These are phyloP conservation scores for Pseudonitzschia multiseries DNA, from an alignment of 108 stramenopile species.

Conservation along the genomic window DNA sequence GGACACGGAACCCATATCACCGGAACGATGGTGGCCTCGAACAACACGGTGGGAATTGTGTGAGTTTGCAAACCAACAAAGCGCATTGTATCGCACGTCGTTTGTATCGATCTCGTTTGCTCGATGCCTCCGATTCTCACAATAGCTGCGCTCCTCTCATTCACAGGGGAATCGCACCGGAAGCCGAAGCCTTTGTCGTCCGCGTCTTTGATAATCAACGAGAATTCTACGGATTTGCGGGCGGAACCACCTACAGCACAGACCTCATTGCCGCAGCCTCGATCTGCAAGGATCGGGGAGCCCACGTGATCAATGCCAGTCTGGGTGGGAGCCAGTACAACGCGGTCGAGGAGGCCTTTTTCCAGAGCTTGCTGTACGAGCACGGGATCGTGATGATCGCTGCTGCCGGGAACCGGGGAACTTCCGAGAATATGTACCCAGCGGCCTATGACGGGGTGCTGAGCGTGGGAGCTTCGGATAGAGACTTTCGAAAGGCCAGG, in stretches of 20 bases:
- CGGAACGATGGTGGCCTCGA: slow-evolving; percentile 57
- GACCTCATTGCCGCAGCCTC: slow-evolving; percentile 45
- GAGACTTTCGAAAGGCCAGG: slow-evolving; percentile 21
- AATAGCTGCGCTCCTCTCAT: too few relatives aligned
- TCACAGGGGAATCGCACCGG: slow-evolving; percentile 33
- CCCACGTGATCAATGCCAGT: slow-evolving; percentile 51
- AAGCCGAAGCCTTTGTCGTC: slow-evolving; percentile 40
- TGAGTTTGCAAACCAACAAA: neutral
- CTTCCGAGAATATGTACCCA: slow-evolving; percentile 38
- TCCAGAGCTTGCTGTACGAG: slow-evolving; percentile 33
- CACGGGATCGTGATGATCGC: slow-evolving; percentile 52
- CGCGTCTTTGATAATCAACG: slow-evolving; percentile 44
- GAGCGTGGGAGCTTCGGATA: slow-evolving; percentile 48
- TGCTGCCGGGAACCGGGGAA: slow-evolving; percentile 60
- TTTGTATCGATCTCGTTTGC: neutral
- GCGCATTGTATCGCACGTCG: neutral
- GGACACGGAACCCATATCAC: slow-evolving; percentile 68
- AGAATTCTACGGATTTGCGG: slow-evolving; percentile 27
- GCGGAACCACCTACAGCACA: slow-evolving; percentile 17
- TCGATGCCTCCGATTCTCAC: neutral
- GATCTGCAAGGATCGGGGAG: slow-evolving; percentile 44
- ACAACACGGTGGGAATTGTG: slow-evolving; percentile 21
- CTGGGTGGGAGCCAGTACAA: slow-evolving; percentile 39
- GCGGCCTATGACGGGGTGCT: slow-evolving; percentile 50
- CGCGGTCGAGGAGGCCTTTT: slow-evolving; percentile 28